Evolutionary conservation across 2,329 filamentous ascomycete genomes (phyloP), one percentile per base, ranked within the genome.

Genomic region (Pseudopyrenochaeta lycopersici): DNA sequence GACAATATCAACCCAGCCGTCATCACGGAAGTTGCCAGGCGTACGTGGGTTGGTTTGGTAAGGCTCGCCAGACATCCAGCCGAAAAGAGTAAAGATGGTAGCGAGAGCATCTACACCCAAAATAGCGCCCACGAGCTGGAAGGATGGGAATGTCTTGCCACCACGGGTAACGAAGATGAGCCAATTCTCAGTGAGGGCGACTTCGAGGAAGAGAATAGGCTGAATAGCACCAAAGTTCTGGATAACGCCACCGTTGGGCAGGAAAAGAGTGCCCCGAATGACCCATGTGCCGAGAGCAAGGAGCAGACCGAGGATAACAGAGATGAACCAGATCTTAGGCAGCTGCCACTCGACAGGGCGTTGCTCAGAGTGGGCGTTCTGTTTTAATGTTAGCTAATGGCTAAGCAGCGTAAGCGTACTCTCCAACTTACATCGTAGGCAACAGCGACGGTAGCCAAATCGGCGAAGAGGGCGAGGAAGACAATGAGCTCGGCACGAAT

Each of bases 241-340:
- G 70, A 92, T 85, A 68, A 92, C 81, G 81, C 89, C 89, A 72
- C 89, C 89, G 75, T 85, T 86, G 54, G 80, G 78, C 17, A 91
- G 77, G 83, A 86, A 91, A 70, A 91, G 78, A 43, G 88, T 84
- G 46, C 85, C 89, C 69, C 89, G 89, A 60, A 91, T 79, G 70
- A 91, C 81, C 89, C 89, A 92, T 66, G 89, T 92, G 56, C 81
- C 89, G 39, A 84, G 71, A 49, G 89, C 89, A 36, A 92, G 87
- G 39, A 91, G 78, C 30, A 85, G 62, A 75, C 89, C 89, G 45
- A 91, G 84, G 54, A 89, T 79, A 62, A 89, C 81, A 58, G 85
- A 88, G 69, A 92, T 90, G 63, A 91, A 83, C 89, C 89, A 91
- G 73, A 91, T 91, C 83, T 91, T 92, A 61, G 89, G 88, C 61